Evolutionary conservation across 306 rosid genomes (phyloP), one percentile per base, ranked within the genome.

Genomic region (Cicer cuneatum): DNA sequence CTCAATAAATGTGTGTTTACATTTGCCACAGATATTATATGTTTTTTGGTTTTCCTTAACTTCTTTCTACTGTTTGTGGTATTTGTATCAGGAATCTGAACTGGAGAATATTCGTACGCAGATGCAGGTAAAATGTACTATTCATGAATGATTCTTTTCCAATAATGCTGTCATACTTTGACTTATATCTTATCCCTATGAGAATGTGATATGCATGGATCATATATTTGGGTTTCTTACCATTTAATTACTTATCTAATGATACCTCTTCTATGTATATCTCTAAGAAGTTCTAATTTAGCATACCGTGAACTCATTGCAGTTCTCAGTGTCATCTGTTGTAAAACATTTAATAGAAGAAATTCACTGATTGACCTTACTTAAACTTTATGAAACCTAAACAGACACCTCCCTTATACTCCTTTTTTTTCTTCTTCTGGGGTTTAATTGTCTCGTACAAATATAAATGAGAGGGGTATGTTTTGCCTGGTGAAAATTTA

Each of bases 21-120:
- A 48, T 14, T 19, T 6, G 18, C 10, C 8, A 59, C 62, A 12
- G 24, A 49, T 42, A 35, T 11, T 9, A 10, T 9, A 12, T 18
- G 39, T 72, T 49, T 76, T 56, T 76, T 48, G 64, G 16, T 57
- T 14, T 78, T 74, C 78, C 43, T 76, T 59, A 10, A 51, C 45
- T 69, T 71, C 43, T 38, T 70, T 18, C 53, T 46, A 45, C 66
- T 58, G 52, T 63, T 75, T 51, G 41, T 78, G 57, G 73, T 71
- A 11, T 61, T 58, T 58, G 72, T 80, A 62, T 49, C 80, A 93
- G 98, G 98, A 91, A 82, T 88, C 97, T 3, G 97, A 91, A 74
- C 83, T 91, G 82, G 98, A 91, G 83, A 86, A 84, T 46, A 76
- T 93, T 77, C 90, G 90, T 56, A 89, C 96, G 11, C 98, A 91